phyloP scores from a whole-genome alignment of 192 early-diverging fungal genomes.

The Coemansia sp. region DNA sequence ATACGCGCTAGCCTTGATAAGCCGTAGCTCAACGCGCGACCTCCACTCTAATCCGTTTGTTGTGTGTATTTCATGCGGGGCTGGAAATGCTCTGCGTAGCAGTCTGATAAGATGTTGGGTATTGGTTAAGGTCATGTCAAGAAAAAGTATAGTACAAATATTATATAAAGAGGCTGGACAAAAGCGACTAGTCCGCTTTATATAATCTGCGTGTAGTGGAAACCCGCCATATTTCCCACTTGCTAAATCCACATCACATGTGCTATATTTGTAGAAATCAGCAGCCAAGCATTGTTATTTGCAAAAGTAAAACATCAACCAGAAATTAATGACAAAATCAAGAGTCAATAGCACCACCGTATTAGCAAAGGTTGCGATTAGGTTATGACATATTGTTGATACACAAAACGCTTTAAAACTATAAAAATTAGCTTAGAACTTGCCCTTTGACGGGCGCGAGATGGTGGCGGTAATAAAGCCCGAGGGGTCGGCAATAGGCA shows the following conservation, averaged over 20 bases:
- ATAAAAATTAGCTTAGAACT: conserved; percentile 17
- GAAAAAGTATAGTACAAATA: not conserved
- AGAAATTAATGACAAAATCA: not conserved
- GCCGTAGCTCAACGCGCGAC: not conserved
- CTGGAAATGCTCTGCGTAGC: not conserved
- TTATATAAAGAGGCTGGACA: not conserved
- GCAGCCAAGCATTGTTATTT: not conserved
- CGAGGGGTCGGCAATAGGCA: conserved; percentile 71
- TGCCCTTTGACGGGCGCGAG: conserved; percentile 51
- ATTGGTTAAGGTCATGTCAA: not conserved
- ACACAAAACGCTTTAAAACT: not conserved
- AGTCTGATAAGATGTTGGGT: not conserved
- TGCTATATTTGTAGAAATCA: not conserved
- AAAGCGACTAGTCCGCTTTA: not conserved
- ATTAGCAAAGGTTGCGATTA: too few species aligned
- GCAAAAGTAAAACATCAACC: not conserved
- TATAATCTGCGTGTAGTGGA: not conserved
- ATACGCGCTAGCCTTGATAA: not conserved
- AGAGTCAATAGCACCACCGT: not conserved
- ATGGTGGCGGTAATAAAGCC: conserved; percentile 72
- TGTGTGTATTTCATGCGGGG: not conserved
- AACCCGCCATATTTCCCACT: not conserved
- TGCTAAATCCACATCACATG: not conserved
- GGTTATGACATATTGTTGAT: not conserved
- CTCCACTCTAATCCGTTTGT: not conserved